A percentile compares a stretch with the other conserved stretches of the same genome.
Evolutionary conservation across 306 rosid species (phyloP).

Genomic region (Parietaria judaica): DNA sequence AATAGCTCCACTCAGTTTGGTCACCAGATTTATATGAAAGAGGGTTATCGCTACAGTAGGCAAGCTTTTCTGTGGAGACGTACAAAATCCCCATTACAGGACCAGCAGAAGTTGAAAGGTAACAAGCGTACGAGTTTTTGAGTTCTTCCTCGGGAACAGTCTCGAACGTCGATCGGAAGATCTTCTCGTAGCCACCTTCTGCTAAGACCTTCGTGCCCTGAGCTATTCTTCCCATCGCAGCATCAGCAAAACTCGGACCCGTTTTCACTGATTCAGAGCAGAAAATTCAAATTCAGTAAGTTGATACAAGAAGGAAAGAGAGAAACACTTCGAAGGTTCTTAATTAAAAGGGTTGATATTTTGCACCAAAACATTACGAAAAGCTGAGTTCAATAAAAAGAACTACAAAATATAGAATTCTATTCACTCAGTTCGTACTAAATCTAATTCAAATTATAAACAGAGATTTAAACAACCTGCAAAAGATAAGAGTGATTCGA

Average conservation of each 20-base stretch:
- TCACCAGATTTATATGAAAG: conserved; percentile 52
- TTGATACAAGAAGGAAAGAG: background rate
- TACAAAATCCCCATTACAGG: conserved; percentile 67
- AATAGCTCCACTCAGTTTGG: conserved; percentile 87
- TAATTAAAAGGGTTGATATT: too few species aligned
- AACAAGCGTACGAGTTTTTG: conserved; percentile 77
- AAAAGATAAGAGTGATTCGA: too few species aligned
- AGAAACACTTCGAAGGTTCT: too few species aligned
- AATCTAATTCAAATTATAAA: too few species aligned
- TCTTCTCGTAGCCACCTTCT: conserved; percentile 89
- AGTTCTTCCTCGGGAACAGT: conserved; percentile 68
- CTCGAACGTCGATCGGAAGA: conserved; percentile 66
- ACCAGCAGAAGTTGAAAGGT: conserved; percentile 88
- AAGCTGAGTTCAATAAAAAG: too few species aligned
- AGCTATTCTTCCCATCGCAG: conserved; percentile 94
- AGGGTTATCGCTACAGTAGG: conserved; percentile 82
- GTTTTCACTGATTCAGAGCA: conserved; percentile 58
- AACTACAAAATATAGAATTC: too few species aligned
- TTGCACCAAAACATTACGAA: too few species aligned
- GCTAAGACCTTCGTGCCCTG: conserved; percentile 90
- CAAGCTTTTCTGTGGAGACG: conserved; percentile 68
- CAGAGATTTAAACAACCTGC: too few species aligned
- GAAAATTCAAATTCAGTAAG: conserved; percentile 12
- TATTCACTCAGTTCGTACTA: too few species aligned
- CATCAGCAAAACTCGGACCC: conserved; percentile 85